Base-by-base conservation (phyloP, 2,329 filamentous ascomycete species). In the Hymenoscyphus infarciens region DNA sequence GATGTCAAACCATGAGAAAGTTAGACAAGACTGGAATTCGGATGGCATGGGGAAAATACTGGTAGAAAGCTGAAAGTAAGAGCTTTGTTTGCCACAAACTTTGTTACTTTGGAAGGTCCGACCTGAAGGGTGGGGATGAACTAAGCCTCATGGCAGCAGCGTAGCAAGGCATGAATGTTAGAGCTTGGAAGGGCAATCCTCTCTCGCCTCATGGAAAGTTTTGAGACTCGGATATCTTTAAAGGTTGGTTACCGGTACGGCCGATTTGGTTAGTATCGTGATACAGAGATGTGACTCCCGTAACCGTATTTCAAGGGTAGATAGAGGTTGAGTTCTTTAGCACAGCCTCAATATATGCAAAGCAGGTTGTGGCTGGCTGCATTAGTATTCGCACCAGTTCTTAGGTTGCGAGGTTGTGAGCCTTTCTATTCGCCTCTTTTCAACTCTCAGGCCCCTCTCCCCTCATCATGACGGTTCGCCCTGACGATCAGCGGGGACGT, bases 1-100 rank as follows among this genome's bases (percentile, higher is more conserved):
- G 66, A 71, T 65, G 67, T 68, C 25, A 61, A 69, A 62, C 61
- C 61, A 22, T 71, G 64, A 61, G 29, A 25, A 22, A n/a, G 25
- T 57, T 15, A 10, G 38, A 52, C 33, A 19, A 56, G 33, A 38
- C 13, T n/a, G n/a, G 42, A 49, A 49, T 49, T 22, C 42, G 42
- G 42, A 49, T 49, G 42, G 13, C 3, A 11, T 49, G 42, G 8
- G 8, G 8, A 8, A 49, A 8, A 10, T n/a, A 61, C 5, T 53
- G n/a, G n/a, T 27, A 31, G 38, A 11, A 49, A 49, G 42, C 3
- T 10, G 16, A 16, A 42, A n/a, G 39, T n/a, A 42, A 7, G 5
- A 42, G 39, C 16, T 42, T n/a, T 42, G 39, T 42, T 42, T 42
- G 39, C 39, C 39, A 27, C 25, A 42, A 5, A n/a, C 35, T 42